These are phyloP conservation scores for Nemophila menziesii DNA, from an alignment of 257 asterid genomes.

Conservation along the genomic window DNA sequence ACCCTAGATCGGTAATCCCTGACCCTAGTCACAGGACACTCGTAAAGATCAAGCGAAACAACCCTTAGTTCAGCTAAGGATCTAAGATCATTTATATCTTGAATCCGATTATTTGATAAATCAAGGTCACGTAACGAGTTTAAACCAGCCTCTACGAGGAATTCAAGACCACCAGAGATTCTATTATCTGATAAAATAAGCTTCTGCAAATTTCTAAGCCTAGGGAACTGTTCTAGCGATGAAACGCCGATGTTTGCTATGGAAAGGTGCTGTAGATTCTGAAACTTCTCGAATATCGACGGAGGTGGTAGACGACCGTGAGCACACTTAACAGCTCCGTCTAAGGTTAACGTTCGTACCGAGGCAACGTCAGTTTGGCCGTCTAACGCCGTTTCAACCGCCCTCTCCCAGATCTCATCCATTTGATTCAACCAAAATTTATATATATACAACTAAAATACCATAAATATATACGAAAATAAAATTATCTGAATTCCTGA, in stretches of 20 bases:
- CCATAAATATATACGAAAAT: slow-evolving; percentile 4
- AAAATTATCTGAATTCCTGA: no score
- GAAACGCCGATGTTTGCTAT: slow-evolving; percentile 83
- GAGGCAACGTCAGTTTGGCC: slow-evolving; percentile 65
- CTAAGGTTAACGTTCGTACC: slow-evolving; percentile 67
- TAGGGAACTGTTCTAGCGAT: slow-evolving; percentile 76
- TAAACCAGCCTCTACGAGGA: slow-evolving; percentile 61
- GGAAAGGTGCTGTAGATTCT: slow-evolving; percentile 67
- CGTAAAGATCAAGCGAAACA: slow-evolving; percentile 90
- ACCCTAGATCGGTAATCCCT: slow-evolving; percentile 81
- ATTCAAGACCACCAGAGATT: slow-evolving; percentile 78
- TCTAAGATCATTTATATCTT: slow-evolving; percentile 58
- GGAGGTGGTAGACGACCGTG: slow-evolving; percentile 90
- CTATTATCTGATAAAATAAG: slow-evolving; percentile 78
- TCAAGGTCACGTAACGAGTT: slow-evolving; percentile 76
- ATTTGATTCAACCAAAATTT: slow-evolving; percentile 18
- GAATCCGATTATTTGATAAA: slow-evolving; percentile 84
- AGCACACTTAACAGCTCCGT: slow-evolving; percentile 87
- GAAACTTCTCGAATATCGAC: slow-evolving; percentile 81
- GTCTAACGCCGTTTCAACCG: slow-evolving; percentile 81
- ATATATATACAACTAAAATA: slow-evolving; percentile 3
- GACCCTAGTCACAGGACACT: slow-evolving; percentile 82
- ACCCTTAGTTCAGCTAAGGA: slow-evolving; percentile 73
- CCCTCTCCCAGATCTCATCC: slow-evolving; percentile 98
- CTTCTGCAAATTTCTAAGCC: slow-evolving; percentile 56